Base-by-base conservation (phyloP, 192 early-diverging fungal genomes). In the Coemansia sp. region DNA sequence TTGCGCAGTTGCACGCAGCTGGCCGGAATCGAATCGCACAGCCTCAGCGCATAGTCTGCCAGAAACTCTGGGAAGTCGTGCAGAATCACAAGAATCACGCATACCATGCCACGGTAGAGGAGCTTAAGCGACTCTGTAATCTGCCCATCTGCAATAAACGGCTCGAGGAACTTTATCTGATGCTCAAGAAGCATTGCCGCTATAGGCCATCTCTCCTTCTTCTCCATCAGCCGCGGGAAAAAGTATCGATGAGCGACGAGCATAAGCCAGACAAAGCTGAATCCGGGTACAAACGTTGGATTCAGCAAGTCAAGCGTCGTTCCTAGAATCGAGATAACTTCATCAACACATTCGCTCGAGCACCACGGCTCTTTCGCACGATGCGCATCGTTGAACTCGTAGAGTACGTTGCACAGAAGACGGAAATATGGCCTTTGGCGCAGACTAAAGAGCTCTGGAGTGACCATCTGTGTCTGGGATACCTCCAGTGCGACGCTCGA, bases 41-140 rank as follows among this genome's bases (percentile, higher is more conserved):
- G 90, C 50, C 88, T 90, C 61, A 95, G 92, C 71, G 95, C 92
- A 67, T 96, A 93, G 66, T 90, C 91, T 67, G 93, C 91, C 61
- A 99, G 84, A 79, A 98, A 99, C 80, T 99, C 97, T 14, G 97
- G 97, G 74, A 94, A 98, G 74, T 99, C 97, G 74, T 98, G 96
- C 64, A 98, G 76, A 10, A 99, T 75, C 9, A 99, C 91, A 32
- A 99, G 82, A 37, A 99, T 73, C 20, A 99, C 90, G 32, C 96
- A 88, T 16, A 99, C 85, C 8, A 93, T 91, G 13, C 94, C 95
- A 62, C 87, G 87, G 85, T 99, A 99, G 32, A 98, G 86, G 56
- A 92, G 75, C 48, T 94, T 90, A 19, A 88, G 86, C 7, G 91
- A 90, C 39, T 91, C 88, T 39, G 86, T 88, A 45, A 91, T 71